Evolutionary conservation across 495 filamentous ascomycete genomes (phyloP), one percentile per base, ranked within the genome.

Genomic region (Umbilicaria muhlenbergii): DNA sequence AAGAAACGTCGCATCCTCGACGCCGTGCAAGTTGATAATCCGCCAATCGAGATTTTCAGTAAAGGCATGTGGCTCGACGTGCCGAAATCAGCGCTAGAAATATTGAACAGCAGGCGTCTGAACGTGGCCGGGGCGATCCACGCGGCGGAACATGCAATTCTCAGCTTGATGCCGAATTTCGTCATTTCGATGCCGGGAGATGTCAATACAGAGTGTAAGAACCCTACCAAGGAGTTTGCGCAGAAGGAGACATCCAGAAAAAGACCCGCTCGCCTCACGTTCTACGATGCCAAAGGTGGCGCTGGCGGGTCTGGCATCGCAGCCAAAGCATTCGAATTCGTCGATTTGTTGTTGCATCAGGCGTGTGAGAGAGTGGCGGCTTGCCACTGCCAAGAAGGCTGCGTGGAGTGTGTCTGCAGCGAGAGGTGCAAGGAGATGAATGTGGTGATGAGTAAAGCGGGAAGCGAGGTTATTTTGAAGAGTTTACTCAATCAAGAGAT

Each of bases 11-110:
- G 82, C 18, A 79, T 98, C 39, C 80, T 98, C 37, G 91, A 98
- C 55, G 89, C 91, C 24, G 81, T 95, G 2, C 74, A 84, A 34
- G 86, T 98, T 14, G 83, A 93, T 50, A 94, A 94, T 55, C 91
- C 91, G 7, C 88, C 91, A 12, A 83, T 95, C 42, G 69, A 89
- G 28, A 73, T 85, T 36, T 66, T 78, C 50, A 80, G 74, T 41
- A 94, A 93, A 56, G 91, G 88, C 38, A 87, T 94, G 81, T 98
- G 91, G 91, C 75, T 98, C 17, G 89, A 96, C 54, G 77, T 98
- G 5, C 89, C 91, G 2, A 73, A 75, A 38, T 56, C 47, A 5
- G 87, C 86, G 0, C 76, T 98, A 12, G 74, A 84, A 7, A 86
- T 94, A 24, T 73, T 98, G 4, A 66, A 76, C 28, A 69, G 70